Evolutionary conservation across 1,139 yeast species (phyloP).

Genomic region (Pneumocystis wakefieldiae): DNA sequence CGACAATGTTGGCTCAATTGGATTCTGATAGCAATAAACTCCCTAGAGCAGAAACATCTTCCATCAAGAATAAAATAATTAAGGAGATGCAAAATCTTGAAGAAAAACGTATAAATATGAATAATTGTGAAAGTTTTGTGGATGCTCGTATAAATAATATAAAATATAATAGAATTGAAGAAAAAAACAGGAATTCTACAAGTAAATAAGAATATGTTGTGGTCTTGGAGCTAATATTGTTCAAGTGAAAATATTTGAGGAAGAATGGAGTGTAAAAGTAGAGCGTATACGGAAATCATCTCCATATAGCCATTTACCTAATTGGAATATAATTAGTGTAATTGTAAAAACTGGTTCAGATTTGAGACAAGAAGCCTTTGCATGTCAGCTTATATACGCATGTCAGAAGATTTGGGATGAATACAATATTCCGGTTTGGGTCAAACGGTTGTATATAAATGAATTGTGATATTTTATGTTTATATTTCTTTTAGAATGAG

Average conservation of each 20-base stretch:
- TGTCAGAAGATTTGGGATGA: constrained; percentile 73
- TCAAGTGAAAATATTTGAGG: constrained; percentile 64
- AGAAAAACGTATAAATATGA: constrained; percentile 29
- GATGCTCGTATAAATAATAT: constrained; percentile 1
- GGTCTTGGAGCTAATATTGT: constrained; percentile 79
- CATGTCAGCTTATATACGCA: constrained; percentile 79
- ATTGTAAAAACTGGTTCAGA: constrained; percentile 95
- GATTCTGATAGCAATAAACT: constrained; percentile 51
- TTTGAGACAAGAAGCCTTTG: constrained; percentile 91
- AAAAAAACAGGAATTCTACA: constrained; percentile 15
- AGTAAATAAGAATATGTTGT: constrained; percentile 57
- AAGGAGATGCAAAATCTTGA: constrained; percentile 83
- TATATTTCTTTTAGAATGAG: constrained; percentile 46
- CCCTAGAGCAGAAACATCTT: constrained; percentile 55
- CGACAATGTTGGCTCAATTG: constrained; percentile 80
- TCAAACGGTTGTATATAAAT: constrained; percentile 26
- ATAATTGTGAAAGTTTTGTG: background rate
- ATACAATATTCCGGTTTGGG: constrained; percentile 63
- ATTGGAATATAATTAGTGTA: constrained; percentile 91
- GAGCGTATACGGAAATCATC: constrained; percentile 64
- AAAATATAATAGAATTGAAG: background rate
- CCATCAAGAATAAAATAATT: constrained; percentile 62
- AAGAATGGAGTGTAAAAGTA: constrained; percentile 78
- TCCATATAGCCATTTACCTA: constrained; percentile 66
- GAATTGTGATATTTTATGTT: background rate